A percentile compares a stretch with the other conserved stretches of the same genome.
Conservation (phyloP, 108 stramenopile species). For the Fragilaria crotonensis region DNA sequence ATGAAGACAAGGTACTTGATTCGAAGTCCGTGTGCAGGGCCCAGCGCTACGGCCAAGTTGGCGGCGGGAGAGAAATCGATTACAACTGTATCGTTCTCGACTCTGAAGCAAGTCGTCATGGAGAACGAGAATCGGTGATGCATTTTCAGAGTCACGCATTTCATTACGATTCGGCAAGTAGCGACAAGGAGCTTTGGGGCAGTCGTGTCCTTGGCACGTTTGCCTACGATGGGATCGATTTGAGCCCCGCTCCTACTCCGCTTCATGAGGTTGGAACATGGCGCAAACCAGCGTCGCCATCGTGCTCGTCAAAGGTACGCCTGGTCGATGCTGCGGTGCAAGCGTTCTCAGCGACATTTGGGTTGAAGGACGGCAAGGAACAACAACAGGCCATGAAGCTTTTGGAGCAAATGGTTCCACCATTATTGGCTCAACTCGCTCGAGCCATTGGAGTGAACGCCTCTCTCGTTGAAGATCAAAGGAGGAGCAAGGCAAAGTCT, state of each 20-base stretch:
- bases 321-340: slow-evolving; percentile 78
- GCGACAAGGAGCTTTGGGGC: slow-evolving; percentile 11
- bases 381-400: slow-evolving; percentile 65
- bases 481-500: slow-evolving; percentile 32
- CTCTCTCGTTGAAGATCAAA: slow-evolving; percentile 33
- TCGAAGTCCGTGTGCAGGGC: slow-evolving; percentile 53
- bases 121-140: slow-evolving; percentile 69
- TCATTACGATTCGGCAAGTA: not conserved
- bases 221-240: slow-evolving; percentile 20
- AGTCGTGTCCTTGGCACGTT: slow-evolving; percentile 56
- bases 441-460: slow-evolving; percentile 20
- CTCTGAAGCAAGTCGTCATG: slow-evolving; percentile 41
- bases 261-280: slow-evolving; percentile 83
- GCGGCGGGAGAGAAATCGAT: slow-evolving; percentile 51
- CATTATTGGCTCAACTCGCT: slow-evolving; percentile 16
- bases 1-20: slow-evolving; percentile 64
- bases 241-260: slow-evolving; percentile 48
- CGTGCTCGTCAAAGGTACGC: slow-evolving; percentile 57
- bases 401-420: slow-evolving; percentile 44
- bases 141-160: slow-evolving; percentile 16
- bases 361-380: slow-evolving; percentile 66
- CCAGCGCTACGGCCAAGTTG: slow-evolving; percentile 44
- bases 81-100: slow-evolving; percentile 42
- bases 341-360: slow-evolving; percentile 81
- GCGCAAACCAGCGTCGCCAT: slow-evolving; percentile 63